Evolutionary conservation across 2,329 filamentous ascomycete genomes (phyloP), one percentile per base, ranked within the genome.

Genomic region (Beauveria bassiana): DNA sequence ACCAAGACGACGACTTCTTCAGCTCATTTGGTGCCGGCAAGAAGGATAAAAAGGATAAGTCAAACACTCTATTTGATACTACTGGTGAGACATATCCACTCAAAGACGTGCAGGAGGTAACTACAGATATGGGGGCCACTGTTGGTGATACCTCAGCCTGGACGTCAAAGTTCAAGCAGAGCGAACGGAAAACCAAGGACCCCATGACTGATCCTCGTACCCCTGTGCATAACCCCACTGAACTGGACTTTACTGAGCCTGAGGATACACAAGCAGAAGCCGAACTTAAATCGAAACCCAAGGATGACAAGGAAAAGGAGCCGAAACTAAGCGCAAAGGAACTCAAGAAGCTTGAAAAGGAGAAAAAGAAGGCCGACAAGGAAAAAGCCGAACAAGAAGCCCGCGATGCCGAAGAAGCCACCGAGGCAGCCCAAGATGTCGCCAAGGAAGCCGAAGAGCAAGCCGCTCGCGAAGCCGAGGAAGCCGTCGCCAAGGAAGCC

Each of bases 1-100:
- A 73, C 42, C 72, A 70, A 16, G 75, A 77, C 47, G 80, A 82
- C 59, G 81, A 81, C 62, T 82, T 83, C 65, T 84, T 83, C 70
- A 79, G 75, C 63, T 79, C 80, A 53, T 86, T 83, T 77, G 81
- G 79, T 38, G 82, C 79, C 57, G 74, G 77, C 12, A 83, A 83
- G 68, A 84, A 83, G 64, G 69, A 73, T 61, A 77, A 81, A 68
- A 84, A 84, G 70, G 72, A 74, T 49, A 82, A 79, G 61, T 71
- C 69, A 62, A 81, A 78, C 68, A 78, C 83, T 62, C 72, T 82
- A 46, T 69, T 78, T 31, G 77, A 77, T 50, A 74, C 75, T 62
- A 75, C 77, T 42, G 73, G 79, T 65, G 75, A 81, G 64, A 77
- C 75, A 61, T 73, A 78, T 28, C 75, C 79, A 63, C 77, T 79